Evolutionary conservation across 2,329 filamentous ascomycete species (phyloP).

Genomic region (Hypoxylon sp.): DNA sequence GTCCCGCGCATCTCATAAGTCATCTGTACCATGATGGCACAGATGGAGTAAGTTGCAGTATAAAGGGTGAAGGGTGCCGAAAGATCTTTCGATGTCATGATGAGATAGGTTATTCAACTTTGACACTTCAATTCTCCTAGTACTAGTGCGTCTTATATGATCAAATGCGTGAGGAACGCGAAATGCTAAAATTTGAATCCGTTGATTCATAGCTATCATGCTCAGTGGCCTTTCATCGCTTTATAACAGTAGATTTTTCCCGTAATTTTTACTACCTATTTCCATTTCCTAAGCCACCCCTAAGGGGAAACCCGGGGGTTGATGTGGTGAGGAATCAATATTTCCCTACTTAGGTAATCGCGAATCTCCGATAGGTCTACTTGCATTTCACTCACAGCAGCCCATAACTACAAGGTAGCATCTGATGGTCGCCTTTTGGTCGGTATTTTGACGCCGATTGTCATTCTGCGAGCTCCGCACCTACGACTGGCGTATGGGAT

Average conservation of each 20-base stretch:
- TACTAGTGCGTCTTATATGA: neutral
- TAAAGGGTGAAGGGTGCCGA: constrained; percentile 14
- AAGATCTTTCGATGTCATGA: constrained; percentile 21
- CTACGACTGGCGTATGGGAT: neutral
- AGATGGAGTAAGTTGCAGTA: constrained; percentile 16
- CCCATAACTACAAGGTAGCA: neutral
- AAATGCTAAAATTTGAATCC: neutral
- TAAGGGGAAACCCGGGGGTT: neutral
- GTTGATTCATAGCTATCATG: neutral
- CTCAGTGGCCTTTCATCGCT: neutral
- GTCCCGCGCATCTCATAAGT: constrained; percentile 18
- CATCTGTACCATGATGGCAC: constrained; percentile 16
- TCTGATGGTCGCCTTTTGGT: neutral
- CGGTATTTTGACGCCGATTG: neutral
- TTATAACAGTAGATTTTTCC: neutral
- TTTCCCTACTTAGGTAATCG: constrained; percentile 7
- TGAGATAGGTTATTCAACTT: neutral
- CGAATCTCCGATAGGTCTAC: constrained; percentile 5
- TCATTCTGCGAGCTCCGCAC: neutral
- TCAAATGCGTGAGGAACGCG: neutral
- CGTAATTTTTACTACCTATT: neutral
- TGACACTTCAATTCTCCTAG: neutral
- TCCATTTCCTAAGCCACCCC: neutral
- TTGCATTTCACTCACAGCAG: neutral
- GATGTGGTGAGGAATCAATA: constrained; percentile 14